Evolutionary conservation across 1,139 yeast genomes (phyloP).

Genomic region (Pneumocystis carinii): DNA sequence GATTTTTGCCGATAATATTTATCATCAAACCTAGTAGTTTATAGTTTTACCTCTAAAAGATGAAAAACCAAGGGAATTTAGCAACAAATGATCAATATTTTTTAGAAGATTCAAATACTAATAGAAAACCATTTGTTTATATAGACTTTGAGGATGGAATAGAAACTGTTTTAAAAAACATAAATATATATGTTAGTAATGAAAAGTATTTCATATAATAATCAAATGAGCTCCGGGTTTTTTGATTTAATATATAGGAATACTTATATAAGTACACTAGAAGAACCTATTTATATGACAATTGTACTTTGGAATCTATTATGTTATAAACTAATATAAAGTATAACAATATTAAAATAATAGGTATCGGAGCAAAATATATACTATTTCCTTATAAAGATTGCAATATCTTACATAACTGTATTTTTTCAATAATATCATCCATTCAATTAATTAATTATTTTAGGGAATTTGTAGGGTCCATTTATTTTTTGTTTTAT

Average conservation of each 20-base stretch:
- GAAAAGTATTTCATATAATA: not conserved
- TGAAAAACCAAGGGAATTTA: not conserved
- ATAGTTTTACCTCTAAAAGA: not conserved
- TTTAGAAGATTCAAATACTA: not conserved
- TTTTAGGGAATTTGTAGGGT: conserved; percentile 72
- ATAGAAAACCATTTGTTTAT: not conserved
- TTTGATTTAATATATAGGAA: conserved; percentile 33
- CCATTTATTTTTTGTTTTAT: conserved; percentile 59
- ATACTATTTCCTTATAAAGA: conserved; percentile 48
- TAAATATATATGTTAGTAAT: not conserved
- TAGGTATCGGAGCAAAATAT: conserved; percentile 47
- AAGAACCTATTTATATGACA: conserved; percentile 64
- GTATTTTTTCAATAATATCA: conserved; percentile 20
- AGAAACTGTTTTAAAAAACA: not conserved
- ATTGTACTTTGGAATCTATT: conserved; percentile 23
- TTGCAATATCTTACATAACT: conserved; percentile 18
- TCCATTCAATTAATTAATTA: not conserved
- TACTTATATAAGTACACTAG: conserved; percentile 71
- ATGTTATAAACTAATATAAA: not conserved
- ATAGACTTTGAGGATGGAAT: not conserved
- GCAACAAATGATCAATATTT: not conserved
- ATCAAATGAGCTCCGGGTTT: not conserved
- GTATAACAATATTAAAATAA: conserved; percentile 46
- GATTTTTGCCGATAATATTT: not conserved
- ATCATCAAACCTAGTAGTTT: not conserved